Base-by-base conservation (phyloP, 805 yeast genomes). In the Candida arabinofermentans region DNA sequence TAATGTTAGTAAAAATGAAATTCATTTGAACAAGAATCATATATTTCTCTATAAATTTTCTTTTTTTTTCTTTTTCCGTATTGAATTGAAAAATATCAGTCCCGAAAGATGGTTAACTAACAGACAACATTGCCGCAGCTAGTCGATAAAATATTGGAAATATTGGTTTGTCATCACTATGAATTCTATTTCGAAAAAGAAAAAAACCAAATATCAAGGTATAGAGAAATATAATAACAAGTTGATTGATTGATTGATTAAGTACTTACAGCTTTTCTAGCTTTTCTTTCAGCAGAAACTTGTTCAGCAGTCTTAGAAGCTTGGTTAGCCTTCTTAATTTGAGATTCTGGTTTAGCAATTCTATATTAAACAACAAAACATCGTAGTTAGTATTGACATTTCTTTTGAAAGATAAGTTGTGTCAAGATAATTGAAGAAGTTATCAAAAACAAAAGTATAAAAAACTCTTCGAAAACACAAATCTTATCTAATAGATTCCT, bases 101-200 rank as follows among this genome's bases (percentile, higher is more conserved):
- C 86, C 87, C 88, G 88, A 82, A 82, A 82, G 88, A 82, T 82
- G 88, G 88, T 82, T 81, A 79, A 79, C 78, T 73, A 72, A 56
- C 70, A 75, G 58, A 79, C 88, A 77, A 61, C 87, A 81, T 76
- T 51, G 87, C 81, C 75, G 55, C 47, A 64, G 83, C 86, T 81
- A 79, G 86, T 74, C 82, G 71, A 69, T 66, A 65, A 67, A 45
- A n/a, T n/a, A n/a, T n/a, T n/a, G n/a, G n/a, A 43, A 47, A 40
- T 42, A 46, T 49, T 66, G 64, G 68, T 75, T 75, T 71, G n/a
- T 77, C 81, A 76, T 67, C 74, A 68, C 59, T 48, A 36, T 46
- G 43, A 40, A 19, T 18, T 29, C 12, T 26, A 8, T 21, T 19
- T 9, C 13, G n/a, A 9, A 27, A 34, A 40, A 34, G 36, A 35